Evolutionary conservation across 2,329 filamentous ascomycete genomes (phyloP).

Genomic region (Penicillium sp.): DNA sequence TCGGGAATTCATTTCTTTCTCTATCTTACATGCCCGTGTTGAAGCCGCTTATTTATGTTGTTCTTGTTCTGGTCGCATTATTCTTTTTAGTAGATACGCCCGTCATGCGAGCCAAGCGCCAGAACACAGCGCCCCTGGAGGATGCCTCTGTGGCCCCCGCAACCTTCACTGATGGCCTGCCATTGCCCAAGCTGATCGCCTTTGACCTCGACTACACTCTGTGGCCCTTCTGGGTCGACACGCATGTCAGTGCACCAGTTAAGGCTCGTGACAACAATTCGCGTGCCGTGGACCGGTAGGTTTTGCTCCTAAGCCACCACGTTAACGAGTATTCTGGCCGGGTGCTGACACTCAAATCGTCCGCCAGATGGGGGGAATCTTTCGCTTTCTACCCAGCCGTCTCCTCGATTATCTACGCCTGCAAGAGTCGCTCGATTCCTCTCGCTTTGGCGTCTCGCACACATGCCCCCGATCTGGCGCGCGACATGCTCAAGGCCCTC

Average conservation of each 20-base stretch:
- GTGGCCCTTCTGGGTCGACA: slow-evolving; percentile 99
- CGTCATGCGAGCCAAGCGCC: slow-evolving; percentile 34
- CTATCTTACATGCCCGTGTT: no score
- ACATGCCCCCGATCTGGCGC: slow-evolving; percentile 71
- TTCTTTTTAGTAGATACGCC: neutral
- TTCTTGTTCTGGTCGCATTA: neutral
- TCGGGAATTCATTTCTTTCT: no score
- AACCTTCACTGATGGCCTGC: slow-evolving; percentile 63
- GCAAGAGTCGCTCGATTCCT: slow-evolving; percentile 53
- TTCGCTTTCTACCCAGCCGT: slow-evolving; percentile 71
- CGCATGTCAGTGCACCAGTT: slow-evolving; percentile 75
- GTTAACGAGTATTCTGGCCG: neutral
- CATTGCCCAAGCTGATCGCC: slow-evolving; percentile 77
- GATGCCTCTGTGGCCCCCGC: slow-evolving; percentile 45
- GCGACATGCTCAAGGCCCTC: slow-evolving; percentile 74
- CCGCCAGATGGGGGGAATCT: slow-evolving; percentile 58
- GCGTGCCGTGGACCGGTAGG: slow-evolving; percentile 44
- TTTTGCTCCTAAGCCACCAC: neutral
- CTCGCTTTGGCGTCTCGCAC: slow-evolving; percentile 80
- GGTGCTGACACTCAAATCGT: slow-evolving; percentile 5
- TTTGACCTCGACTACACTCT: slow-evolving; percentile 98
- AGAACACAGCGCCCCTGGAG: slow-evolving; percentile 35
- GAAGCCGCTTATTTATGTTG: no score
- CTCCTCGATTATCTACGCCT: slow-evolving; percentile 63
- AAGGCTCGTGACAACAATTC: slow-evolving; percentile 57